A percentile compares a stretch with the other conserved stretches of the same genome.
Evolutionary conservation across 192 early-diverging fungal genomes (phyloP).

Genomic region (Coemansia sp.): DNA sequence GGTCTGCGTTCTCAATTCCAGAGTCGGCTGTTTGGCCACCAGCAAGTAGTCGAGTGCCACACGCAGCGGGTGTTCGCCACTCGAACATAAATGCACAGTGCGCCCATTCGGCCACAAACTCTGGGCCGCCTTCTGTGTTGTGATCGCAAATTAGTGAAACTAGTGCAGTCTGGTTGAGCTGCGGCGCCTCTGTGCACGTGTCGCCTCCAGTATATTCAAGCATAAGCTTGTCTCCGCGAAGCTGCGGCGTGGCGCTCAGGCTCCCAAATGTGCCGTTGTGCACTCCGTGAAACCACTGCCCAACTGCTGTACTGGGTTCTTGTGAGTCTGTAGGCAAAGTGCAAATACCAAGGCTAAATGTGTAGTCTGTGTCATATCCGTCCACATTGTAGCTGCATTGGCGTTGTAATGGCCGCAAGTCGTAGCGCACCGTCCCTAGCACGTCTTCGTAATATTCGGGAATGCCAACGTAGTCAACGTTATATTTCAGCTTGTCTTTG

Average conservation of each 20-base stretch:
- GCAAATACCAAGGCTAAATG: conserved; percentile 48
- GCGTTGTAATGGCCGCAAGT: conserved; percentile 36
- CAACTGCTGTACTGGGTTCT: conserved; percentile 9
- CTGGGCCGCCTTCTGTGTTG: conserved; percentile 25
- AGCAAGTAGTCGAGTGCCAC: conserved; percentile 8
- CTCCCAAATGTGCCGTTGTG: conserved; percentile 28
- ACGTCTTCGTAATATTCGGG: neutral
- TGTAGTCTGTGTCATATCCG: conserved; percentile 31
- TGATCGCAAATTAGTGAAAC: conserved; percentile 49
- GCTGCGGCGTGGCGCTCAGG: conserved; percentile 12
- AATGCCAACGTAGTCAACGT: too few species aligned
- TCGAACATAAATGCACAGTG: conserved; percentile 56
- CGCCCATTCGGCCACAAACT: conserved; percentile 48
- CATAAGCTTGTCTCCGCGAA: conserved; percentile 43
- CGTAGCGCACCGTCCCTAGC: conserved; percentile 21
- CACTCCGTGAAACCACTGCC: conserved; percentile 20
- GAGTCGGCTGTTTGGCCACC: neutral
- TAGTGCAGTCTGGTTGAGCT: conserved; percentile 34
- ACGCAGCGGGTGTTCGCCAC: conserved; percentile 55
- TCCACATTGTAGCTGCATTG: conserved; percentile 24
- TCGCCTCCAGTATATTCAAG: conserved; percentile 50
- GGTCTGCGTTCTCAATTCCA: neutral
- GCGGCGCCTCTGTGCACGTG: conserved; percentile 21
- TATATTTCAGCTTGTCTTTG: too few species aligned
- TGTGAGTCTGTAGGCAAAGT: conserved; percentile 3